Evolutionary conservation across 2,329 filamentous ascomycete genomes (phyloP).

Genomic region (Myotisia sp.): DNA sequence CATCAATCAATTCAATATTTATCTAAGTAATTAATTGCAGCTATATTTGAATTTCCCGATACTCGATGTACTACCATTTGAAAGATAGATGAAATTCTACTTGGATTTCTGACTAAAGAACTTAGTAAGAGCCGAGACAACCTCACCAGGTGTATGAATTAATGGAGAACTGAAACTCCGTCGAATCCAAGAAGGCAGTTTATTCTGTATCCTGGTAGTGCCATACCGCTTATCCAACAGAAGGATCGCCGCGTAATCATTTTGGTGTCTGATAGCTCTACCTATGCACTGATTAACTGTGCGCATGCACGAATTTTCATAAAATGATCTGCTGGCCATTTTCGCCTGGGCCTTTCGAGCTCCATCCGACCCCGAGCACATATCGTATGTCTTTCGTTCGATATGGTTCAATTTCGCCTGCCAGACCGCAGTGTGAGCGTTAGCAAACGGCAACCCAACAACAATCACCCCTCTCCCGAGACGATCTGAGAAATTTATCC

Average conservation of each 20-base stretch:
- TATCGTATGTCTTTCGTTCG: conserved; percentile 42
- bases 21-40: too few relatives aligned
- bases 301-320: conserved; percentile 91
- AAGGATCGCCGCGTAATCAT: conserved; percentile 82
- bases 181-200: conserved; percentile 81
- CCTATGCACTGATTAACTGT: conserved; percentile 96
- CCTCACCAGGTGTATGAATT: too few relatives aligned
- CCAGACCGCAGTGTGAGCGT: conserved; percentile 80
- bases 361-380: conserved; percentile 15
- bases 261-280: conserved; percentile 71
- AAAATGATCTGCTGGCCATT: conserved; percentile 57
- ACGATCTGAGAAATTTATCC: conserved; percentile 91
- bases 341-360: conserved; percentile 26
- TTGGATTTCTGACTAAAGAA: too few relatives aligned
- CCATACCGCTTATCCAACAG: conserved; percentile 70
- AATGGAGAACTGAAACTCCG: conserved; percentile 51
- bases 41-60: too few relatives aligned
- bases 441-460: conserved; percentile 87
- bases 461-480: conserved; percentile 81
- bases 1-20: too few relatives aligned
- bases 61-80: too few relatives aligned
- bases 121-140: too few relatives aligned
- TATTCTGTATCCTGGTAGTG: conserved; percentile 56
- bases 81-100: too few relatives aligned
- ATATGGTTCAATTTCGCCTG: conserved; percentile 82